Evolutionary conservation across 2,329 filamentous ascomycete species (phyloP), one percentile per base, ranked within the genome.

Genomic region (Fusarium bactridioides): DNA sequence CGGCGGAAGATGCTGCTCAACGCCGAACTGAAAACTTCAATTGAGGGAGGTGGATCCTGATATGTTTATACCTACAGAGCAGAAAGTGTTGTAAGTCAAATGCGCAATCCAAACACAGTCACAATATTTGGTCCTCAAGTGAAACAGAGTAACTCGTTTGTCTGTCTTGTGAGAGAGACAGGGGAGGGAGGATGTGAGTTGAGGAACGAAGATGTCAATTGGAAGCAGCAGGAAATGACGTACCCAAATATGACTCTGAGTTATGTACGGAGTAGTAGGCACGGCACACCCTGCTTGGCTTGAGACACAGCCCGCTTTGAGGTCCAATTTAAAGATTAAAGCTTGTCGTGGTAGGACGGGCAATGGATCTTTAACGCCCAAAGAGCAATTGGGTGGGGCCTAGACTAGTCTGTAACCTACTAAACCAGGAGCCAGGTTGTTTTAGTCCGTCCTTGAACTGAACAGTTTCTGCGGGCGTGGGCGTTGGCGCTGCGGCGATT

Each of bases 231-330:
- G 45, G 60, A 58, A 47, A 61, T 53, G 35, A 51, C 40, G 54
- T 51, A 57, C 25, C 29, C 55, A 66, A 57, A 48, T 57, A 56
- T 44, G 45, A 53, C 33, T 44, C 23, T 35, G 60, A 55, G 31
- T 25, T 29, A 37, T 37, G 35, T 33, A 31, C 29, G 29, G 29
- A 33, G 31, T 33, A 33, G 31, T 33, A 33, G 31, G 31, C 31
- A 33, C 31, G 57, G 48, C 43, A 59, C 57, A 41, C 53, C 54
- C 61, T 63, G 64, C 41, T 69, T 59, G 45, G 41, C 50, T 61
- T 18, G 59, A 72, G 59, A 66, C 70, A 73, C 65, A 72, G 70
- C 69, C 65, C 65, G 45, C 57, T 51, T 62, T 31, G 43, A 73
- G 56, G 61, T 72, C 38, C 50, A 68, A 50, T 55, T 73, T 67